Percentiles rank a stretch among this genome's conserved stretches.
These are phyloP conservation scores for Ascochyta lentis DNA, from an alignment of 2,329 filamentous ascomycete genomes.

Conservation along the genomic window DNA sequence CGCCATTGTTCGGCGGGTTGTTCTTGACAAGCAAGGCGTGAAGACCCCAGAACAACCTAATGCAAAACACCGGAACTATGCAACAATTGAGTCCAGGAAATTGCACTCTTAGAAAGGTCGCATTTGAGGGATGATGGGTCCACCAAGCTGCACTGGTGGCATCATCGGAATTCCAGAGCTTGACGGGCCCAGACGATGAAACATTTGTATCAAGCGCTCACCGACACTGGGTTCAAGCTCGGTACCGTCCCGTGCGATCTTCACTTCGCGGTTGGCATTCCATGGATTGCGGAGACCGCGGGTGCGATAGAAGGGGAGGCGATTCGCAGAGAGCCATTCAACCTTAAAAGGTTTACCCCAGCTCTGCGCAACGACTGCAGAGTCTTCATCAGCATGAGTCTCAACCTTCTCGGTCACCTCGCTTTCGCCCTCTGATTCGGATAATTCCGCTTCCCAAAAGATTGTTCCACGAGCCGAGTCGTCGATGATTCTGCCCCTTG, in stretches of 20 bases:
- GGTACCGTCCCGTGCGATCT: conserved; percentile 93
- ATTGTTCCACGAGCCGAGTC: conserved; percentile 94
- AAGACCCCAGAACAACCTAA: not conserved
- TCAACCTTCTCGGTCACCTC: conserved; percentile 50
- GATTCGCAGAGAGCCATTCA: conserved; percentile 84
- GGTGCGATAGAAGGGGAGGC: conserved; percentile 87
- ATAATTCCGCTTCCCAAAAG: conserved; percentile 86
- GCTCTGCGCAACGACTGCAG: conserved; percentile 59
- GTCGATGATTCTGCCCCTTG: conserved; percentile 86
- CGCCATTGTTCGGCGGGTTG: not conserved
- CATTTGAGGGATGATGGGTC: conserved; percentile 38
- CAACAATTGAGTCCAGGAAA: not conserved
- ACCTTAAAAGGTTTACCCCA: conserved; percentile 93
- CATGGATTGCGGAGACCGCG: conserved; percentile 88
- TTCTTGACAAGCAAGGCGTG: not conserved
- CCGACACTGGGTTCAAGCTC: conserved; percentile 87
- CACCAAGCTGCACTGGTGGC: conserved; percentile 29
- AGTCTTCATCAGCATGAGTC: conserved; percentile 47
- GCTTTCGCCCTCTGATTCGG: conserved; percentile 61
- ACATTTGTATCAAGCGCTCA: conserved; percentile 76
- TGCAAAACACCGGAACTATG: conserved; percentile 2
- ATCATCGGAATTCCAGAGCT: conserved; percentile 30
- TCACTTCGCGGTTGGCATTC: conserved; percentile 95
- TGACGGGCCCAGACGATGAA: conserved; percentile 58
- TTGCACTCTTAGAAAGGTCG: conserved; percentile 31